Evolutionary conservation across 306 rosid species (phyloP).

Genomic region (Cicer judaicum): DNA sequence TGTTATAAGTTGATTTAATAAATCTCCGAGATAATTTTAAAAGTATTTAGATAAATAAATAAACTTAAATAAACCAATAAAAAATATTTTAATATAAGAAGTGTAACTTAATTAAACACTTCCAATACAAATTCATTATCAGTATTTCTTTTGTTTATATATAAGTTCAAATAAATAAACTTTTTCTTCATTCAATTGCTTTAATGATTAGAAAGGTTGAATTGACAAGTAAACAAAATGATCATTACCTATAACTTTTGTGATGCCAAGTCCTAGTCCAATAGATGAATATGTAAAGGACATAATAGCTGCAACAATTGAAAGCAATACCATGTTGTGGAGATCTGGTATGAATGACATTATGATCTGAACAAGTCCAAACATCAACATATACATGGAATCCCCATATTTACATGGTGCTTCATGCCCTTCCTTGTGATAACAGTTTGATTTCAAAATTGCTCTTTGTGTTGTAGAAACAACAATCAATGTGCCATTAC

Average conservation of each 20-base stretch:
- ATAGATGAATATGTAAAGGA: slow-evolving; percentile 71
- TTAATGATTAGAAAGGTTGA: slow-evolving; percentile 5
- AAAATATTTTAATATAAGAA: no score
- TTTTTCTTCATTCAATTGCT: not conserved
- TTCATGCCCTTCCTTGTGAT: slow-evolving; percentile 76
- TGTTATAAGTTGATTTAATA: no score
- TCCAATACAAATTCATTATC: no score
- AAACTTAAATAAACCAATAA: no score
- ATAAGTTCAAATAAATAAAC: no score
- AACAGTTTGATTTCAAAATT: slow-evolving; percentile 76
- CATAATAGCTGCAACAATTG: slow-evolving; percentile 76
- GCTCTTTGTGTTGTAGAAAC: slow-evolving; percentile 57
- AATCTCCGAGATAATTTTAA: no score
- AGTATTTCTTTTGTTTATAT: no score
- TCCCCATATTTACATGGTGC: slow-evolving; percentile 70
- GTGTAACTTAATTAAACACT: no score
- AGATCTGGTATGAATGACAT: slow-evolving; percentile 85
- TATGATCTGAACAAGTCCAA: slow-evolving; percentile 73
- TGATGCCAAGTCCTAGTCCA: slow-evolving; percentile 78
- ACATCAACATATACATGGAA: slow-evolving; percentile 60
- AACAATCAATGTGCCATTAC: not conserved
- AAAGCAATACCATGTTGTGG: slow-evolving; percentile 79
- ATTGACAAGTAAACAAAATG: slow-evolving; percentile 19
- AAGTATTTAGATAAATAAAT: no score
- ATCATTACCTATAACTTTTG: slow-evolving; percentile 61